Evolutionary conservation across 495 filamentous ascomycete genomes (phyloP).

Genomic region (Physcia stellaris): DNA sequence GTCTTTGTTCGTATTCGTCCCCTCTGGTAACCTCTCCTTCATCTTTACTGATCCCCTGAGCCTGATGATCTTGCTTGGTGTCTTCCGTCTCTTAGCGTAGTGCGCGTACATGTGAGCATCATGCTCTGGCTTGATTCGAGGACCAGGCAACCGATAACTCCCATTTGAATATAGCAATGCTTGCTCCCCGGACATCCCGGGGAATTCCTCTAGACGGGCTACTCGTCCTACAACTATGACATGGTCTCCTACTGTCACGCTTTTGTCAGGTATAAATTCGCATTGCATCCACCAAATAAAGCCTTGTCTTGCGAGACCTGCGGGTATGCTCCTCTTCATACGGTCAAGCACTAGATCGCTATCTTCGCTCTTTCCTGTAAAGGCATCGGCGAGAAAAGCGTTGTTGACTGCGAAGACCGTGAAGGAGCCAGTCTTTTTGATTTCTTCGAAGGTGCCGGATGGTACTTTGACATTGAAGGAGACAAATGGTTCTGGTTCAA

Average conservation of each 20-base stretch:
- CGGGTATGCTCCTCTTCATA: neutral
- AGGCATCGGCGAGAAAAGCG: slow-evolving; percentile 27
- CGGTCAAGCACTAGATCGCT: neutral
- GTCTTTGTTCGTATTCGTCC: no score
- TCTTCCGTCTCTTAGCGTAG: no score
- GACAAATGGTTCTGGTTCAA: slow-evolving; percentile 51
- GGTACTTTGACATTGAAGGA: slow-evolving; percentile 69
- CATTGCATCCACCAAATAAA: slow-evolving; percentile 4
- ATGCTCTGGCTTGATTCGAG: no score
- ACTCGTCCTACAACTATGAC: slow-evolving; percentile 3
- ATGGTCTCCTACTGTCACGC: slow-evolving; percentile 4
- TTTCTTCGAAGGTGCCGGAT: slow-evolving; percentile 54
- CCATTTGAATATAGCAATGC: no score
- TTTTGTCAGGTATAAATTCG: neutral
- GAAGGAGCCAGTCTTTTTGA: slow-evolving; percentile 33
- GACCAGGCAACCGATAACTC: no score
- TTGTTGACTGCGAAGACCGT: slow-evolving; percentile 18
- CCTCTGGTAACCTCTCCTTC: no score
- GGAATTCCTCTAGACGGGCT: neutral
- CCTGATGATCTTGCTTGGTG: no score
- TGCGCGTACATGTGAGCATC: no score
- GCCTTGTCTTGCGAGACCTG: neutral
- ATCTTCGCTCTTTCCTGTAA: slow-evolving; percentile 7
- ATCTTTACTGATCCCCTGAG: no score
- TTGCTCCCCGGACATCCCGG: no score